These are phyloP conservation scores for Sporothrix schenckii DNA, from an alignment of 2,329 filamentous ascomycete species.

Conservation along the genomic window DNA sequence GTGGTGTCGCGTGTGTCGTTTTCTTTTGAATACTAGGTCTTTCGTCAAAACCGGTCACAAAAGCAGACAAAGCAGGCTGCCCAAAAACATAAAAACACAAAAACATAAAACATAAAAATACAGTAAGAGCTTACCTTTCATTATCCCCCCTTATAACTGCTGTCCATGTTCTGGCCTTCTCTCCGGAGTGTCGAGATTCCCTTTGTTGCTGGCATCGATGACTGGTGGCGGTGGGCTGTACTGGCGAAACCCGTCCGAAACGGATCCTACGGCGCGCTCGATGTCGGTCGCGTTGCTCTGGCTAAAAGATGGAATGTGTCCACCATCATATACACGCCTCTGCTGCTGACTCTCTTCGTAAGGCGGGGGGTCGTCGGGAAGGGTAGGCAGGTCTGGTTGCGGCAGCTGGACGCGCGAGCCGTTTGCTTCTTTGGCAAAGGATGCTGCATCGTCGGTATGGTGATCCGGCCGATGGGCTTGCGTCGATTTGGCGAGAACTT, in stretches of 20 bases:
- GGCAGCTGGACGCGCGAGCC: neutral
- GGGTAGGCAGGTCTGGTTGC: neutral
- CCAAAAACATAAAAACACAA: too few relatives aligned
- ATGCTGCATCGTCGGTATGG: constrained; percentile 3
- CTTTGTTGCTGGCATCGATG: neutral
- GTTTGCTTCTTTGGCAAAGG: constrained; percentile 25
- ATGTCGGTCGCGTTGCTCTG: neutral
- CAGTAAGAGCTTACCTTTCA: neutral
- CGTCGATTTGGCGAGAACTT: neutral
- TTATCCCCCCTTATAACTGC: neutral
- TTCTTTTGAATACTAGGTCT: too few relatives aligned
- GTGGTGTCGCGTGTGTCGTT: neutral
- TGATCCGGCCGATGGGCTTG: neutral
- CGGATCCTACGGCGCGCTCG: neutral
- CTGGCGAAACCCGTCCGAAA: constrained; percentile 31
- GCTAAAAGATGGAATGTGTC: neutral
- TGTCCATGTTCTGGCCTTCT: neutral
- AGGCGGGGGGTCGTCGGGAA: constrained; percentile 29
- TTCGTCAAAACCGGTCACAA: neutral
- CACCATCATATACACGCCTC: neutral
- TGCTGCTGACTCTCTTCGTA: constrained; percentile 30
- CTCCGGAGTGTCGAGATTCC: neutral
- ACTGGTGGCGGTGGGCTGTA: constrained; percentile 13
- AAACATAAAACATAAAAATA: too few relatives aligned
- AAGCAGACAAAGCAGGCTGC: neutral